A percentile compares a stretch with the other conserved stretches of the same genome.
Conservation (phyloP, 768 basidiomycete genomes). For the Amanita pseudoporphyria region DNA sequence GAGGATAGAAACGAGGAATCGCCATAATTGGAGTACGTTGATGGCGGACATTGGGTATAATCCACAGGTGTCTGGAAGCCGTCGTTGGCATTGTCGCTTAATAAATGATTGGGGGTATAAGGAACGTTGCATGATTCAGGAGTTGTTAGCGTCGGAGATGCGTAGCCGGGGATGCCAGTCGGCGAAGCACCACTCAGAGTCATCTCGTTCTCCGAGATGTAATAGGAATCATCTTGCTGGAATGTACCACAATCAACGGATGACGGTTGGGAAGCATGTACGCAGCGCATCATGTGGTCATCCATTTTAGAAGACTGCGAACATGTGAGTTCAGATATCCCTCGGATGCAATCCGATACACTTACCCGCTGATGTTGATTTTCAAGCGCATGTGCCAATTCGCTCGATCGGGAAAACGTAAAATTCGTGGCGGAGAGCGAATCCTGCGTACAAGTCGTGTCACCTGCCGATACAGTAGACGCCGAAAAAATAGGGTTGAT, state of each 20-base stretch:
- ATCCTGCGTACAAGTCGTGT: conserved; percentile 16
- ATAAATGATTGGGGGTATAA: not conserved
- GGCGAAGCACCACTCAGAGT: not conserved
- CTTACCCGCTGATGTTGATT: conserved; percentile 18
- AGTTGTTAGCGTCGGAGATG: not conserved
- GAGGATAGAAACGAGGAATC: not conserved
- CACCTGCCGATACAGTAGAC: conserved; percentile 16
- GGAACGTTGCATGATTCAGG: not conserved
- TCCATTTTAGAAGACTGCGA: not conserved
- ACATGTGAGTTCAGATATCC: not conserved
- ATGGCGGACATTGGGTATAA: conserved; percentile 5
- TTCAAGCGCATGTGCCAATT: conserved; percentile 19
- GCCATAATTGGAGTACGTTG: conserved; percentile 1
- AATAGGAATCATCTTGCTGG: conserved; percentile 3
- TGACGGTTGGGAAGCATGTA: not conserved
- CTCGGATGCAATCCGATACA: not conserved
- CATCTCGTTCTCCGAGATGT: not conserved
- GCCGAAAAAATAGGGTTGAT: conserved; percentile 10
- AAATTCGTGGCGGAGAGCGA: conserved; percentile 9
- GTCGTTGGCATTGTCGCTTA: not conserved
- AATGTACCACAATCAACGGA: not conserved
- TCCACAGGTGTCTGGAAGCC: conserved; percentile 3
- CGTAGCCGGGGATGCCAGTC: not conserved
- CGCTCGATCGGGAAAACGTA: conserved; percentile 18
- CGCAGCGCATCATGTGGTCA: conserved; percentile 1